Base-by-base conservation (phyloP, 257 asterid genomes). In the Gynochthodes officinalis region DNA sequence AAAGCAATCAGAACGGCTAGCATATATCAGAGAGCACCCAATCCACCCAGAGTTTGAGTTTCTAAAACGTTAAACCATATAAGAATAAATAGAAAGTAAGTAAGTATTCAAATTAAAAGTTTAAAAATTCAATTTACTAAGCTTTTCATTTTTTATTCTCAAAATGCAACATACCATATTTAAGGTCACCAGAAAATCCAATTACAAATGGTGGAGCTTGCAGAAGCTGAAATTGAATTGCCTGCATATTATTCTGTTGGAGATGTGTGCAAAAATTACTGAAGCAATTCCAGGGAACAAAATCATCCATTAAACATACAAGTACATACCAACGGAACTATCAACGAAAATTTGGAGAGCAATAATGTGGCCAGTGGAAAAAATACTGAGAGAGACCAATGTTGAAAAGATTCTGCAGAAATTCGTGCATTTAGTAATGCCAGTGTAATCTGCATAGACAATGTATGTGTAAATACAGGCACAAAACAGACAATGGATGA, bases 361-460 rank as follows among this genome's bases (percentile, higher is more conserved):
- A 94, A 78, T 75, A 94, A 76, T 73, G 82, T 75, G 70, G 87
- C 80, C 85, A 94, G 73, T 19, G 91, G 93, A 74, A 82, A 81
- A 72, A 80, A 64, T 55, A 80, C 75, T 40, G 97, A 90, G 35
- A 75, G 83, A 68, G 95, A 89, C 99, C 97, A 94, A 61, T 49
- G 82, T 48, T 7, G 82, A 64, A 89, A 92, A 44, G 96, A 94
- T 64, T 81, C 85, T 67, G 80, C 67, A 68, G 99, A 94, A 74
- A 91, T 84, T 79, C 99, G 88, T 59, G 92, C 98, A 81, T 91
- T 91, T 63, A 91, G 83, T 91, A 94, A 84, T 18, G 87, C 84
- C 90, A 94, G 71, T 57, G 84, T 77, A 75, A 89, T 86, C 97
- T 94, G 87, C 54, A 70, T 58, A 72, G 67, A 76, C 54, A 73